These are phyloP conservation scores for Davidsoniella virescens DNA, from an alignment of 2,329 filamentous ascomycete species.

Conservation along the genomic window DNA sequence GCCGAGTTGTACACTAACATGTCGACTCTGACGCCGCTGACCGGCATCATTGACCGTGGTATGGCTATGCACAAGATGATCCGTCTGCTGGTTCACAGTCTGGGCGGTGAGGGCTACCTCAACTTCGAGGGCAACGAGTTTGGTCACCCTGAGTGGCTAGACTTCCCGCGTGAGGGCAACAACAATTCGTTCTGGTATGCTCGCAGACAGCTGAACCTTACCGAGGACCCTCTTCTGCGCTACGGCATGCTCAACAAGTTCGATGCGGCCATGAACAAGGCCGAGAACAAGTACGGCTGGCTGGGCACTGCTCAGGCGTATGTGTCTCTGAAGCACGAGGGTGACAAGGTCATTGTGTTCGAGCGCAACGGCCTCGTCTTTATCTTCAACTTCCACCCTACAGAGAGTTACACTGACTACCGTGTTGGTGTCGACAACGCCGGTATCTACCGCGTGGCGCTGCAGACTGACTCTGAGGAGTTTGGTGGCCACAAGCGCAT, in stretches of 20 bases:
- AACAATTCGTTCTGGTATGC: slow-evolving; percentile 90
- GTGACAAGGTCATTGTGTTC: slow-evolving; percentile 89
- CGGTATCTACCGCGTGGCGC: slow-evolving; percentile 73
- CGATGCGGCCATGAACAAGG: slow-evolving; percentile 77
- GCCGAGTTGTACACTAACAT: slow-evolving; percentile 97
- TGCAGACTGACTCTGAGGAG: slow-evolving; percentile 62
- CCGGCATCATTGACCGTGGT: slow-evolving; percentile 74
- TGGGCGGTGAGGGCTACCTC: slow-evolving; percentile 91
- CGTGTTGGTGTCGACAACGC: slow-evolving; percentile 71
- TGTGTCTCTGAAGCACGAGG: slow-evolving; percentile 83
- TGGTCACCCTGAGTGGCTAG: slow-evolving; percentile 95
- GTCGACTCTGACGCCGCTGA: slow-evolving; percentile 72
- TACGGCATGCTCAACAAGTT: slow-evolving; percentile 91
- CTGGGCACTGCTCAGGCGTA: slow-evolving; percentile 73
- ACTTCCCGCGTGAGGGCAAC: slow-evolving; percentile 90
- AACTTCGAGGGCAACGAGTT: slow-evolving; percentile 99
- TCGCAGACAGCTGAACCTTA: slow-evolving; percentile 80
- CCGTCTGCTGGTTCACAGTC: slow-evolving; percentile 72
- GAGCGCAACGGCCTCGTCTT: slow-evolving; percentile 82
- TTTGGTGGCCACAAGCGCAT: slow-evolving; percentile 71
- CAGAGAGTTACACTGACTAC: slow-evolving; percentile 77
- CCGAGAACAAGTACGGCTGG: slow-evolving; percentile 85
- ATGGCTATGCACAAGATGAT: slow-evolving; percentile 97
- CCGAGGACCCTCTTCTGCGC: slow-evolving; percentile 69
- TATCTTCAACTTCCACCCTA: slow-evolving; percentile 90